Evolutionary conservation across 768 basidiomycete species (phyloP).

Genomic region (Tephrocybe rancida): DNA sequence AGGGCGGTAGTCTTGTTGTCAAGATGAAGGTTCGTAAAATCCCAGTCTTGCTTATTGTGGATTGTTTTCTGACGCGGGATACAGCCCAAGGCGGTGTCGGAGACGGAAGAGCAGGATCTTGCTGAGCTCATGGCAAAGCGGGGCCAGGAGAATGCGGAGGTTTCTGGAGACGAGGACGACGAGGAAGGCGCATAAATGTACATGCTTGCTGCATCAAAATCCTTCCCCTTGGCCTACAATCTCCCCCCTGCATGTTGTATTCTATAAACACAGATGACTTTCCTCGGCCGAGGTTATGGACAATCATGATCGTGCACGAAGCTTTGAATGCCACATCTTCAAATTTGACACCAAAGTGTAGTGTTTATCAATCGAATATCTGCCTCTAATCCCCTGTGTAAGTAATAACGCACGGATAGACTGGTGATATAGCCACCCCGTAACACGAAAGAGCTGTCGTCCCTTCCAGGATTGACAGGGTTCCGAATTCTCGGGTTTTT

Average conservation of each 20-base stretch:
- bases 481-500: too few relatives aligned
- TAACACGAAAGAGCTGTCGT: too few relatives aligned
- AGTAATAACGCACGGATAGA: too few relatives aligned
- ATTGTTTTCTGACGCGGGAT: background rate
- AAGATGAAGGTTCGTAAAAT: conserved; percentile 86
- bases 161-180: conserved; percentile 92
- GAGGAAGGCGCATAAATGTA: conserved; percentile 42
- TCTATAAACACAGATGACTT: background rate
- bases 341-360: too few relatives aligned
- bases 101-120: conserved; percentile 96
- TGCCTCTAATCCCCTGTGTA: too few relatives aligned
- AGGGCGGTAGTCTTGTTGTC: conserved; percentile 84
- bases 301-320: too few relatives aligned
- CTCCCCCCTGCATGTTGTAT: background rate
- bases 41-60: background rate
- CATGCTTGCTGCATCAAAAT: background rate
- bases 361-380: too few relatives aligned
- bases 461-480: too few relatives aligned
- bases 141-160: conserved; percentile 92
- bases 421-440: too few relatives aligned
- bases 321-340: too few relatives aligned
- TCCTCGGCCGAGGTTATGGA: background rate
- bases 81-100: conserved; percentile 96
- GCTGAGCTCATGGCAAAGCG: conserved; percentile 97
- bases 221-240: background rate